Conservation (phyloP, 805 yeast genomes). For the Lipomyces orientalis region DNA sequence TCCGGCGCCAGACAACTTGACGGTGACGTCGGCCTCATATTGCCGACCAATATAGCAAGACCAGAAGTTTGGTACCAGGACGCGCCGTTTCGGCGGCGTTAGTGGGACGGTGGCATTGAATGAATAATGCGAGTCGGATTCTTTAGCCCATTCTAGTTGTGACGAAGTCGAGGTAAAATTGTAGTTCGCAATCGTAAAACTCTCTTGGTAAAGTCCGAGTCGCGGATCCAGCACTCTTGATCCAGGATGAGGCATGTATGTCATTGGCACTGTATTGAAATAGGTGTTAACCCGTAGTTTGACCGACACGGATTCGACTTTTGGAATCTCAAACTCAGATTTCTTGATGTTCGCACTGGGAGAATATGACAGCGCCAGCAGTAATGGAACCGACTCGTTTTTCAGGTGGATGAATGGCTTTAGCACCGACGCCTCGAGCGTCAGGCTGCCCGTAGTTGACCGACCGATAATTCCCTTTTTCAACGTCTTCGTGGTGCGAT, state of each 20-base stretch:
- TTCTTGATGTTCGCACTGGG: not conserved
- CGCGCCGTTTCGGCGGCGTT: constrained; percentile 15
- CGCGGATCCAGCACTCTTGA: constrained; percentile 21
- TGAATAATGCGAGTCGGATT: constrained; percentile 11
- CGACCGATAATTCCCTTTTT: constrained; percentile 16
- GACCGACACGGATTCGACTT: constrained; percentile 24
- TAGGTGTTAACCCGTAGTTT: constrained; percentile 23
- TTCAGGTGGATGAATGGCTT: constrained; percentile 21
- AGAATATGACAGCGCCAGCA: constrained; percentile 20
- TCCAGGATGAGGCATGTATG: constrained; percentile 28
- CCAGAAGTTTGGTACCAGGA: constrained; percentile 31
- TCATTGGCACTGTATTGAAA: constrained; percentile 17
- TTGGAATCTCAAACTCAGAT: constrained; percentile 11
- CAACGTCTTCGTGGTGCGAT: constrained; percentile 19
- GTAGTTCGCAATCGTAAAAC: constrained; percentile 15
- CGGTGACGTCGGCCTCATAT: constrained; percentile 28
- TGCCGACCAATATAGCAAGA: constrained; percentile 31
- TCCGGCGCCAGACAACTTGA: constrained; percentile 16
- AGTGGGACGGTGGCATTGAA: constrained; percentile 16
- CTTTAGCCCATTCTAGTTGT: constrained; percentile 19
- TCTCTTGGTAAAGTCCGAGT: constrained; percentile 24
- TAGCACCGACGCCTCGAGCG: constrained; percentile 24
- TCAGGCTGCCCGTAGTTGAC: constrained; percentile 10
- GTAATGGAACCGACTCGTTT: constrained; percentile 17
- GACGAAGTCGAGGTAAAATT: not conserved